phyloP scores from a whole-genome alignment of 441 rosid species.

The Lepidium campestre region DNA sequence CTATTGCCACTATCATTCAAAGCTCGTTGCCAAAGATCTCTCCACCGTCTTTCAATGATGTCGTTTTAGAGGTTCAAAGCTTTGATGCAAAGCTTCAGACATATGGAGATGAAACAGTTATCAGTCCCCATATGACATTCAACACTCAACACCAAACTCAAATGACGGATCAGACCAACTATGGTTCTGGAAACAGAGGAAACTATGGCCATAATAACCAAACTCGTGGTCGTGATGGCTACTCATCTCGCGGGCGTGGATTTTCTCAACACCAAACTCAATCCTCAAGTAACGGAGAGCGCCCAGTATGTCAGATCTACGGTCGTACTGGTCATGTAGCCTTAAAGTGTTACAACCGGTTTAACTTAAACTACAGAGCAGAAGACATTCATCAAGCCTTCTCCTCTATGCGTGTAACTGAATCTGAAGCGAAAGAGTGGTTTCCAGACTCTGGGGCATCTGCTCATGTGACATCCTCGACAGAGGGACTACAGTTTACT shows the following conservation, averaged over 20 bases:
- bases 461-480: not conserved
- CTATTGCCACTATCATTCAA: too few species aligned
- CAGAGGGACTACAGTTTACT: too few species aligned
- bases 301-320: not conserved
- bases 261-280: not conserved
- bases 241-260: not conserved
- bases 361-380: not conserved
- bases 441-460: not conserved
- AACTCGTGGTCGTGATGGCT: not conserved
- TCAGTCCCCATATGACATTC: too few species aligned
- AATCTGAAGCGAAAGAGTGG: not conserved
- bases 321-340: not conserved
- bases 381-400: not conserved
- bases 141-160: too few species aligned
- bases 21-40: too few species aligned
- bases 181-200: too few species aligned
- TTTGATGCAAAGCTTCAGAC: too few species aligned
- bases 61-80: too few species aligned
- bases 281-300: accelerated
- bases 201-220: too few species aligned
- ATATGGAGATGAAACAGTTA: too few species aligned
- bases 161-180: too few species aligned
- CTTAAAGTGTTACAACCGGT: not conserved
- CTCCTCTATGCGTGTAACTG: not conserved
- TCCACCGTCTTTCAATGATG: too few species aligned